Percentiles rank a stretch among this genome's conserved stretches.
phyloP scores from a whole-genome alignment of 1,284 basidiomycete species.

The Naganishia sp. region DNA sequence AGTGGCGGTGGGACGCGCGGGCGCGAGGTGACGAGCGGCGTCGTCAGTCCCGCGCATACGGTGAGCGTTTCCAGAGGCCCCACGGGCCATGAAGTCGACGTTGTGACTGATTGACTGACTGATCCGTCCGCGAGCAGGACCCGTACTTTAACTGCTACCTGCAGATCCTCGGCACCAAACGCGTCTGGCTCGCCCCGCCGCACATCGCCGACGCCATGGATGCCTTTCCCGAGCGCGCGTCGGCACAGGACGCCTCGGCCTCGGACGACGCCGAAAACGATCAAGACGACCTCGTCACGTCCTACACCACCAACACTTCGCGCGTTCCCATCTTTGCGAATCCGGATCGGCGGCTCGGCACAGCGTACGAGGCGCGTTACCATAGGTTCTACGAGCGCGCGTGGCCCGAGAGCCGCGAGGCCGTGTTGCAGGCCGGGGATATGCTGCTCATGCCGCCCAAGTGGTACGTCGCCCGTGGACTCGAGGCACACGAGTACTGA shows the following conservation, averaged over 20 bases:
- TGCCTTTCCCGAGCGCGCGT: conserved; percentile 46
- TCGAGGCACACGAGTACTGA: not conserved
- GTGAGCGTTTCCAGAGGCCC: not conserved
- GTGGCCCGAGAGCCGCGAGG: conserved; percentile 65
- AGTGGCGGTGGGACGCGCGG: conserved; percentile 54
- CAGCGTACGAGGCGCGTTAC: conserved; percentile 26
- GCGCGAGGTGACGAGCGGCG: conserved; percentile 57
- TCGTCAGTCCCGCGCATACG: conserved; percentile 19
- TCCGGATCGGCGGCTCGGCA: not conserved
- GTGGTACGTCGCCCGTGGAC: conserved; percentile 60
- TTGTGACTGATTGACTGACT: too few species aligned
- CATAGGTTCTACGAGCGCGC: conserved; percentile 63
- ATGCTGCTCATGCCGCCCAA: conserved; percentile 81
- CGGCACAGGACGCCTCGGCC: conserved; percentile 42
- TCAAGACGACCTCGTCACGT: conserved; percentile 26
- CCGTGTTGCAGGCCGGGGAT: conserved; percentile 75
- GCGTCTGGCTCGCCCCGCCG: conserved; percentile 89
- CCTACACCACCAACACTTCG: conserved; percentile 56
- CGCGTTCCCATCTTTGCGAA: conserved; percentile 47
- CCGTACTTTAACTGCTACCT: conserved; percentile 91
- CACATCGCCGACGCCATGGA: conserved; percentile 59
- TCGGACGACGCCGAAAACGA: conserved; percentile 49
- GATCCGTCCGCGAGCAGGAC: conserved; percentile 61
- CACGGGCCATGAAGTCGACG: too few species aligned
- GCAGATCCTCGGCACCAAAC: conserved; percentile 84